Evolutionary conservation across 371 early-diverging fungal genomes (phyloP), one percentile per base, ranked within the genome.

Genomic region (Mortierella sp.): DNA sequence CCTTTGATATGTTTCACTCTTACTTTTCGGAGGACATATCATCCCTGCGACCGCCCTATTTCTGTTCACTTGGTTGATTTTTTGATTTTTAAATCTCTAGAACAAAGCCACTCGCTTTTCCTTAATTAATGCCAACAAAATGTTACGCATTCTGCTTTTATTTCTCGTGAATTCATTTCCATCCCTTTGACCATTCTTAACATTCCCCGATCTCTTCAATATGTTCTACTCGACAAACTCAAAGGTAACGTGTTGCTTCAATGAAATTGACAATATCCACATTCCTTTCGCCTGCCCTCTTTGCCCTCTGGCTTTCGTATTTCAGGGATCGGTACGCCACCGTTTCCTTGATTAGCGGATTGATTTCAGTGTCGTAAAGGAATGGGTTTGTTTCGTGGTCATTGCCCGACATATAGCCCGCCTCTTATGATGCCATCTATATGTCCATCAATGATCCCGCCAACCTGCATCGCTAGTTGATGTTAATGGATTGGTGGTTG

Each of bases 311-410:
- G 66, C 66, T 67, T 67, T 67, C 68, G 60, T 60, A 47, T 12
- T 60, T 60, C 35, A 55, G 56, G 56, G 6, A 9, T 22, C 22
- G 53, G 53, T 26, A 19, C 17, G 17, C 53, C 28, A 23, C 28
- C 56, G 31, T 23, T n/a, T 29, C 29, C 17, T 28, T 31, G 22
- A 29, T 12, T 29, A 60, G 51, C 60, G 68, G 40, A 67, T 28
- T 67, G 68, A 67, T 66, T 57, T 66, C 67, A 59, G 59, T 47
- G 67, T 59, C 67, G 60, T 67, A 67, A 35, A 67, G 53, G 68
- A 54, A 61, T 42, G 61, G 55, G 68, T 68, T 61, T 53, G 67
- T 67, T 53, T 67, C 61, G 66, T 42, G 68, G 59, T 57, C 61
- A 61, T 68, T 49, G 61, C 1, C 60, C 32, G 61, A 68, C 66